These are phyloP conservation scores for Penicillium sp. DNA, from an alignment of 2,329 filamentous ascomycete genomes.

Conservation along the genomic window DNA sequence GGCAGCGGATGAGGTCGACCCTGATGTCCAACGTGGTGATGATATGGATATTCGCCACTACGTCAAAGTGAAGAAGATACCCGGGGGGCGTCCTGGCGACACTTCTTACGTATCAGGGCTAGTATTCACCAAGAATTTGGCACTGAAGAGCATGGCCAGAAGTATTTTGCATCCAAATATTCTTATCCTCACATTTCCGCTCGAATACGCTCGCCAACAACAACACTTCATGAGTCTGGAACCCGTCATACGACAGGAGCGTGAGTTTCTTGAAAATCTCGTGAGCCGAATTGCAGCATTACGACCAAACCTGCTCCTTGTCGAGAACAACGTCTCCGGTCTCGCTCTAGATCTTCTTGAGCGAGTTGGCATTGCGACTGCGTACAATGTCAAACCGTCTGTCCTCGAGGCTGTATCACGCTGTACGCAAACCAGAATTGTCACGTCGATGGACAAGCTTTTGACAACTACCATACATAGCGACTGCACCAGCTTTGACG, in stretches of 20 bases:
- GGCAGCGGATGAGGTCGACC: conserved; percentile 91
- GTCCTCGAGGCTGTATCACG: conserved; percentile 93
- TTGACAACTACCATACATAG: conserved; percentile 71
- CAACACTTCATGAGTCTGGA: conserved; percentile 97
- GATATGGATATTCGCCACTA: conserved; percentile 98
- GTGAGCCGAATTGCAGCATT: conserved; percentile 87
- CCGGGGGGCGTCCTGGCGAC: conserved; percentile 82
- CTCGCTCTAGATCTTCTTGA: conserved; percentile 84
- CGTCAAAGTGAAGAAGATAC: conserved; percentile 94
- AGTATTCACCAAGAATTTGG: conserved; percentile 95
- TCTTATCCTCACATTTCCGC: conserved; percentile 87
- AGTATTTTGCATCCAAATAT: conserved; percentile 81
- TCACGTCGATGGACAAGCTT: conserved; percentile 92
- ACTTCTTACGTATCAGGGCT: conserved; percentile 96
- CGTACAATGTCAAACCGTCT: conserved; percentile 93
- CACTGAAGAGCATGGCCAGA: conserved; percentile 92
- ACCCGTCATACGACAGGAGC: conserved; percentile 93
- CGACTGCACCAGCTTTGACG: conserved; percentile 83
- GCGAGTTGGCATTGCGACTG: conserved; percentile 85
- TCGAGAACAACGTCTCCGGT: conserved; percentile 88
- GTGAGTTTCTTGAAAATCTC: conserved; percentile 86
- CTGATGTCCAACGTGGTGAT: conserved; percentile 84
- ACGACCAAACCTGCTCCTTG: conserved; percentile 80
- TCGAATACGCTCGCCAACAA: conserved; percentile 91
- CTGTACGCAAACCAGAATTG: conserved; percentile 86